A percentile compares a stretch with the other conserved stretches of the same genome.
Evolutionary conservation across 768 basidiomycete species (phyloP).

Genomic region (Leccinum disarticulatum): DNA sequence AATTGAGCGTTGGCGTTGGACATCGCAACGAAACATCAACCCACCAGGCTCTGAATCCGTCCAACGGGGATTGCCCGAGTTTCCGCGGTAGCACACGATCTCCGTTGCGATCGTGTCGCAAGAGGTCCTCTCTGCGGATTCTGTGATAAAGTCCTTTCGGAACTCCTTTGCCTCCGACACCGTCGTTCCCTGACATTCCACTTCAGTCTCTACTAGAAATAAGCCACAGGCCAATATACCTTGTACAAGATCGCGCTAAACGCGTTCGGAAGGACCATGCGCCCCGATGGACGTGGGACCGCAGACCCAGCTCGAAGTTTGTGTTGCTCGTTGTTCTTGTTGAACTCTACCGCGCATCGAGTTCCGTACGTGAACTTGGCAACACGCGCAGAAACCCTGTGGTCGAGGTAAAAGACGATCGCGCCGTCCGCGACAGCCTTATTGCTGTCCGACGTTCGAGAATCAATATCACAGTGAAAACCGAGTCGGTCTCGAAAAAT

Average conservation of each 20-base stretch:
- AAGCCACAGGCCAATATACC: slow-evolving; percentile 4
- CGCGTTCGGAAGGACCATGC: slow-evolving; percentile 32
- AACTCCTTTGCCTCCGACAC: slow-evolving; percentile 34
- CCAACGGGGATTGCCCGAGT: no score
- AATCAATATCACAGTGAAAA: background rate
- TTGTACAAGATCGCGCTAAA: slow-evolving; percentile 33
- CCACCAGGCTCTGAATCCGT: no score
- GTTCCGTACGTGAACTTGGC: slow-evolving; percentile 42
- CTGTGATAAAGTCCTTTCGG: slow-evolving; percentile 33
- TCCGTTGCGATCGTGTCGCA: no score
- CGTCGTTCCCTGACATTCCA: slow-evolving; percentile 20
- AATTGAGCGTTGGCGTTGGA: no score
- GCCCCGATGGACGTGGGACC: slow-evolving; percentile 33
- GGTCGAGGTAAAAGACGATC: slow-evolving; percentile 44
- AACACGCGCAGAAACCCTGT: slow-evolving; percentile 39
- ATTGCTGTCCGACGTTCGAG: slow-evolving; percentile 30
- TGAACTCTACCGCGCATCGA: slow-evolving; percentile 30
- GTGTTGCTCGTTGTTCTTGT: slow-evolving; percentile 32
- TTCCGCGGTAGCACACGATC: no score
- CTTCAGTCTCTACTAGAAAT: background rate
- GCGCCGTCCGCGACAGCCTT: slow-evolving; percentile 50
- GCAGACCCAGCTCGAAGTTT: slow-evolving; percentile 27
- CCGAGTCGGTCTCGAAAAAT: slow-evolving; percentile 6
- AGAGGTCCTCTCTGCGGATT: background rate
- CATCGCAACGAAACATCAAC: no score